Evolutionary conservation across 352 stramenopile genomes (phyloP).

Genomic region (Phytophthora sojae): DNA sequence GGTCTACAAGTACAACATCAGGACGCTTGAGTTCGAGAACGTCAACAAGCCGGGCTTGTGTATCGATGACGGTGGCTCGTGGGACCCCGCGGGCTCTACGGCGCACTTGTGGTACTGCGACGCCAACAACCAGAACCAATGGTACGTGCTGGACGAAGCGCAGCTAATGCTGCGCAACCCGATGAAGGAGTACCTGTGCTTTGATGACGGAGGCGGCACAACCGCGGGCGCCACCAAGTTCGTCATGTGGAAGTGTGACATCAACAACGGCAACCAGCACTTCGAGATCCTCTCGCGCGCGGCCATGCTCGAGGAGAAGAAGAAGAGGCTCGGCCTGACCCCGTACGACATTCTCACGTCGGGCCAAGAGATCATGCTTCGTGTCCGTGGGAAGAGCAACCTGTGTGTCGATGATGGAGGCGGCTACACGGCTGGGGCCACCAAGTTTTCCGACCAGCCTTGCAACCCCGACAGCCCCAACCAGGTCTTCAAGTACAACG

Average conservation of each 20-base stretch:
- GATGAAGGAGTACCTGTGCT: constrained; percentile 28
- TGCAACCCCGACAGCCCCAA: constrained; percentile 37
- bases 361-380: background rate
- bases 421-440: constrained; percentile 23
- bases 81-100: background rate
- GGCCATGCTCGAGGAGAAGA: constrained; percentile 16
- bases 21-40: background rate
- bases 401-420: constrained; percentile 45
- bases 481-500: constrained; percentile 12
- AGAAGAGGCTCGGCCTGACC: background rate
- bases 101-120: constrained; percentile 30
- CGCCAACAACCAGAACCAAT: constrained; percentile 32
- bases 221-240: constrained; percentile 32
- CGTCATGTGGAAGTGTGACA: constrained; percentile 31
- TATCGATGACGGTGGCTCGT: constrained; percentile 24
- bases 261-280: constrained; percentile 32
- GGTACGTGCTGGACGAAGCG: constrained; percentile 30
- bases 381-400: constrained; percentile 10
- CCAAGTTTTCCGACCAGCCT: constrained; percentile 30
- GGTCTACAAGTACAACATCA: background rate
- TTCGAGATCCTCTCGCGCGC: constrained; percentile 12
- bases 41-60: constrained; percentile 11
- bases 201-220: constrained; percentile 41
- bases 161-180: constrained; percentile 44
- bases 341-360: background rate